Conservation (phyloP, 129 eudicot species). For the Centella asiatica region DNA sequence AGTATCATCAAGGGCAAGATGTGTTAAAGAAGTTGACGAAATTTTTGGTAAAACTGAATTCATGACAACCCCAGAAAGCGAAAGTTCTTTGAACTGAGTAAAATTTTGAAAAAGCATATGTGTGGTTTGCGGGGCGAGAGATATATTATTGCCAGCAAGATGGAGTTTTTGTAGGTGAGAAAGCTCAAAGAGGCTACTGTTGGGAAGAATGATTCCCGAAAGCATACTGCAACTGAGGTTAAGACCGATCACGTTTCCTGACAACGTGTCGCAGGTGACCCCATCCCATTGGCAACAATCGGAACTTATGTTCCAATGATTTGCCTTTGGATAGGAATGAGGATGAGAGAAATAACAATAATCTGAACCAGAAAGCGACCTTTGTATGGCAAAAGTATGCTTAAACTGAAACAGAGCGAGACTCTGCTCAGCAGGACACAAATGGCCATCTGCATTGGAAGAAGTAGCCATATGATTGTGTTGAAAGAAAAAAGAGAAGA, state of each 20-base stretch:
- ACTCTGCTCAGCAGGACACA: neutral
- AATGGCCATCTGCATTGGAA: neutral
- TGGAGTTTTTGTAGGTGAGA: neutral
- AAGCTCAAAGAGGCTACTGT: neutral
- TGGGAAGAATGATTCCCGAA: neutral
- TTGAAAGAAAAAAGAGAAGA: too few relatives aligned
- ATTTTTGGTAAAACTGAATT: too few relatives aligned
- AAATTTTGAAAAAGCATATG: neutral
- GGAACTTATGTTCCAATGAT: neutral
- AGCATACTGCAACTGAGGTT: constrained; percentile 8
- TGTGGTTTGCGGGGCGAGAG: neutral
- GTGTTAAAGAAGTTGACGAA: neutral
- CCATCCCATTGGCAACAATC: constrained; percentile 8
- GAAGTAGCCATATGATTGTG: too few relatives aligned
- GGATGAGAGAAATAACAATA: neutral
- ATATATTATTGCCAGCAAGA: neutral
- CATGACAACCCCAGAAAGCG: too few relatives aligned
- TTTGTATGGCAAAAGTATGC: neutral
- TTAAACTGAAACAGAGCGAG: constrained; percentile 3
- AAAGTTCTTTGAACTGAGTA: too few relatives aligned
- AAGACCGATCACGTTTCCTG: constrained; percentile 1
- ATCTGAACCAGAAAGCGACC: neutral
- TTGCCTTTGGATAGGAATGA: neutral
- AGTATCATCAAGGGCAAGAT: neutral
- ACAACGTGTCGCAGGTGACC: neutral